Base-by-base conservation (phyloP, 305 asterid genomes). In the Euphrasia arctica region DNA sequence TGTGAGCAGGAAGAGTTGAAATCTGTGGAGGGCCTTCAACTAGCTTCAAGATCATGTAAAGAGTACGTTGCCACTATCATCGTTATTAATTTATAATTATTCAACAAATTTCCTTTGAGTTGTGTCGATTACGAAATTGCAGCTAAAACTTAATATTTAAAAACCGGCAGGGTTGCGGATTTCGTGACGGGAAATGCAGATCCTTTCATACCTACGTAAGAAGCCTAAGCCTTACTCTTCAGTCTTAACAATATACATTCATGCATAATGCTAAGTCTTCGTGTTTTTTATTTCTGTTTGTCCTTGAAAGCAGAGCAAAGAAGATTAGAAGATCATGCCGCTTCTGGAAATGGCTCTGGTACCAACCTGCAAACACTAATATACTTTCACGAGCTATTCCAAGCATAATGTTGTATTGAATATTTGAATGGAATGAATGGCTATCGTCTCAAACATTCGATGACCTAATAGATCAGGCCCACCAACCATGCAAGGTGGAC, bases 261-360 rank as follows among this genome's bases (percentile, higher is more conserved):
- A 9, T 55, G 65, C 64, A 41, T 15, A 43, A 3, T 10, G 5
- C 34, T 31, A 41, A 41, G 45, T 59, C 63, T 28, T 22, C 43
- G 48, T 62, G 29, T 10, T 59, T 51, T 0, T 55, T 52, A 18
- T 0, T 43, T 43, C 12, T 43, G 12, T 9, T 43, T 65, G 41
- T 6, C 58, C 41, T 9, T 42, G 18, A 65, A 61, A 66, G 66
- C 83, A 88, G 96, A 74, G 78, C 49, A 54, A 85, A 75, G 75
- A 83, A 77, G 80, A 70, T 54, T 25, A 76, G 68, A 10, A 82
- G 78, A 72, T 85, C 90, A 41, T 73, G 85, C 52, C 77, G 87
- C 69, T 77, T 83, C 74, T 85, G 96, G 96, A 89, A 80, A 81
- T 81, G 95, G 95, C 75, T 87, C 64, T 85, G 98, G 97, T 89